phyloP scores from a whole-genome alignment of 2,329 filamentous ascomycete species.

The Stachybotrys echinatus region DNA sequence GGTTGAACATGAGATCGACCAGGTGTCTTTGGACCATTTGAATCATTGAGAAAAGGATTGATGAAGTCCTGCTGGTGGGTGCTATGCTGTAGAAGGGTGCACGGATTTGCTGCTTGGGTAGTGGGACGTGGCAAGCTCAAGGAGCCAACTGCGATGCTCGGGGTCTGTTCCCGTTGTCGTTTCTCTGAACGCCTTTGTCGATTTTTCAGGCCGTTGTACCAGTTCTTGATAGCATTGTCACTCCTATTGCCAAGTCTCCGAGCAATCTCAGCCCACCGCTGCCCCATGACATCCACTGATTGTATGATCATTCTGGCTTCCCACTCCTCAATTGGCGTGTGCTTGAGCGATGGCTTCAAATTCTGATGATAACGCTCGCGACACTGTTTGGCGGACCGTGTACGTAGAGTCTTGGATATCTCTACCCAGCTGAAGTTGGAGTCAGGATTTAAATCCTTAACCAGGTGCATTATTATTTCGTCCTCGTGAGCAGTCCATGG shows the following conservation, averaged over 20 bases:
- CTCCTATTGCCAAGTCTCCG: constrained; percentile 76
- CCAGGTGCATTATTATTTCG: constrained; percentile 61
- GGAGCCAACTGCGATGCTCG: neutral
- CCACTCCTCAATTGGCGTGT: constrained; percentile 65
- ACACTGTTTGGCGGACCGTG: constrained; percentile 88
- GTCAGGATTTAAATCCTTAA: constrained; percentile 58
- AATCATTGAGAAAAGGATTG: too few species aligned
- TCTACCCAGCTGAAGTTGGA: constrained; percentile 79
- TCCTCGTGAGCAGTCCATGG: constrained; percentile 83
- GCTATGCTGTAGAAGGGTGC: neutral
- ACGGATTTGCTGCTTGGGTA: neutral
- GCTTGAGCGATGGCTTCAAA: constrained; percentile 70
- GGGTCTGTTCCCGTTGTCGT: neutral
- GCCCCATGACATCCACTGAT: constrained; percentile 72
- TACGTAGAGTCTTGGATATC: constrained; percentile 70
- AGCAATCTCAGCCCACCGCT: constrained; percentile 91
- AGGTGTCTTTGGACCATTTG: neutral
- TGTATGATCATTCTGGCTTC: constrained; percentile 71
- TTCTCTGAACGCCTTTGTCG: constrained; percentile 44
- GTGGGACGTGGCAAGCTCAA: neutral
- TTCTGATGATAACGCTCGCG: constrained; percentile 93
- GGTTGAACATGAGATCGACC: neutral
- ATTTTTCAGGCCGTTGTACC: constrained; percentile 95
- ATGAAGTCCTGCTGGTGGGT: too few species aligned
- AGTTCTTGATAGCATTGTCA: constrained; percentile 96